These are phyloP conservation scores for Trichoderma erinaceum DNA, from an alignment of 495 filamentous ascomycete genomes.

Conservation along the genomic window DNA sequence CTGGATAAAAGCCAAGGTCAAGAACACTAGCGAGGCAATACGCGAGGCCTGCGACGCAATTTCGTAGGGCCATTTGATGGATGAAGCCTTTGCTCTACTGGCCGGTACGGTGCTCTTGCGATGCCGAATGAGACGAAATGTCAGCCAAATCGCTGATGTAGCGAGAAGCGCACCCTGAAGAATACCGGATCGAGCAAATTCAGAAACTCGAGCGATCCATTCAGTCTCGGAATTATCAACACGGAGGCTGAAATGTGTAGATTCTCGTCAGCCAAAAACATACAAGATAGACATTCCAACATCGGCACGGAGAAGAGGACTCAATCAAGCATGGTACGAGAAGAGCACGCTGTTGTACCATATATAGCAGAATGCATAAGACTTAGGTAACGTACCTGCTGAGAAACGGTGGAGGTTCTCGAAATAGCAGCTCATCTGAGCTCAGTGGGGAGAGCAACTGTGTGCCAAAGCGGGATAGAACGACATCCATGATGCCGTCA, in stretches of 20 bases:
- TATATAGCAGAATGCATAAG: background rate
- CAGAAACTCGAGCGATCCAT: constrained; percentile 14
- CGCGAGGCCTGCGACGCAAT: constrained; percentile 29
- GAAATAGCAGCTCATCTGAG: constrained; percentile 7
- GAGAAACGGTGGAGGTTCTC: background rate
- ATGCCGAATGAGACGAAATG: background rate
- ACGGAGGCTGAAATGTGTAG: background rate
- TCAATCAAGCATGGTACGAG: background rate
- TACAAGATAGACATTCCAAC: no score
- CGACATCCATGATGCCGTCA: constrained; percentile 10
- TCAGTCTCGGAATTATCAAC: background rate
- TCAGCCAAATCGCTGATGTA: constrained; percentile 15
- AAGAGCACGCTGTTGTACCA: background rate
- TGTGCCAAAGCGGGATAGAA: background rate
- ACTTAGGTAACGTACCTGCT: background rate
- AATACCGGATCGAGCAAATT: constrained; percentile 14
- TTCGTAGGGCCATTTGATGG: constrained; percentile 29
- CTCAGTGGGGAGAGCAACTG: background rate
- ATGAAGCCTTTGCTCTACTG: constrained; percentile 20
- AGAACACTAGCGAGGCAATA: constrained; percentile 27
- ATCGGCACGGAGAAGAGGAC: background rate
- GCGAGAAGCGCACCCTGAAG: constrained; percentile 15
- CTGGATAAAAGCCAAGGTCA: constrained; percentile 23
- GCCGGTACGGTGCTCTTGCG: background rate
- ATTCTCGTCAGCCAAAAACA: background rate